Evolutionary conservation across 805 yeast genomes (phyloP).

Genomic region (Yarrowia keelungensis): DNA sequence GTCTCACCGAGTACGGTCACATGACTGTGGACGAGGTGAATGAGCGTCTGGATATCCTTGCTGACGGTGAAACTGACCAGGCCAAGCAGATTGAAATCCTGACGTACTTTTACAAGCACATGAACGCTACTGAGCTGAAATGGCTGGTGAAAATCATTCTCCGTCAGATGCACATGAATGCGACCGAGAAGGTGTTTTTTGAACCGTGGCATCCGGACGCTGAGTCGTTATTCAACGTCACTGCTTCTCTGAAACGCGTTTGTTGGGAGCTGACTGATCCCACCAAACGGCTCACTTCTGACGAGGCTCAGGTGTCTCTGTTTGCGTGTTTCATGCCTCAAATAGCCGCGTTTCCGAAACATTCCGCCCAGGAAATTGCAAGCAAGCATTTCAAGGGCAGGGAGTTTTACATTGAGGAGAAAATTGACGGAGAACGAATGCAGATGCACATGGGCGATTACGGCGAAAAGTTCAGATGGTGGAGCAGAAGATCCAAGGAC

Average conservation of each 20-base stretch:
- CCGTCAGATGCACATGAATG: slow-evolving; percentile 56
- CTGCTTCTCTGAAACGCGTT: slow-evolving; percentile 66
- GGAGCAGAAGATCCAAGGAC: slow-evolving; percentile 74
- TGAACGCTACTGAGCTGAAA: slow-evolving; percentile 68
- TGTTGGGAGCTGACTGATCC: slow-evolving; percentile 66
- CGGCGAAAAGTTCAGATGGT: slow-evolving; percentile 58
- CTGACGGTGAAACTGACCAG: slow-evolving; percentile 48
- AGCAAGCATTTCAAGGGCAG: slow-evolving; percentile 52
- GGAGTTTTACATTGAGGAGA: slow-evolving; percentile 82
- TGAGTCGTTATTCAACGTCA: slow-evolving; percentile 64
- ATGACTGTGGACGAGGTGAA: slow-evolving; percentile 61
- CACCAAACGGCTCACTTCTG: slow-evolving; percentile 52
- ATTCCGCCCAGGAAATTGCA: slow-evolving; percentile 61
- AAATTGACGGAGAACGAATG: slow-evolving; percentile 91
- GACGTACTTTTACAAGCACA: slow-evolving; percentile 57
- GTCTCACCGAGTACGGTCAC: slow-evolving; percentile 50
- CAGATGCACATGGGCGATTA: slow-evolving; percentile 69
- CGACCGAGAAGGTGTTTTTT: slow-evolving; percentile 66
- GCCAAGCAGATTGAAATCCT: slow-evolving; percentile 56
- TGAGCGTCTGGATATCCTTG: slow-evolving; percentile 55
- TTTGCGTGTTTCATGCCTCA: slow-evolving; percentile 77
- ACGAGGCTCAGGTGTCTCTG: slow-evolving; percentile 55
- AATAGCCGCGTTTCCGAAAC: slow-evolving; percentile 63
- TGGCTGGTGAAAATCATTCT: slow-evolving; percentile 74
- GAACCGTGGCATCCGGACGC: slow-evolving; percentile 83